Evolutionary conservation across 148 eudicot genomes (phyloP).

Genomic region (Tetragonia tetragonoides): DNA sequence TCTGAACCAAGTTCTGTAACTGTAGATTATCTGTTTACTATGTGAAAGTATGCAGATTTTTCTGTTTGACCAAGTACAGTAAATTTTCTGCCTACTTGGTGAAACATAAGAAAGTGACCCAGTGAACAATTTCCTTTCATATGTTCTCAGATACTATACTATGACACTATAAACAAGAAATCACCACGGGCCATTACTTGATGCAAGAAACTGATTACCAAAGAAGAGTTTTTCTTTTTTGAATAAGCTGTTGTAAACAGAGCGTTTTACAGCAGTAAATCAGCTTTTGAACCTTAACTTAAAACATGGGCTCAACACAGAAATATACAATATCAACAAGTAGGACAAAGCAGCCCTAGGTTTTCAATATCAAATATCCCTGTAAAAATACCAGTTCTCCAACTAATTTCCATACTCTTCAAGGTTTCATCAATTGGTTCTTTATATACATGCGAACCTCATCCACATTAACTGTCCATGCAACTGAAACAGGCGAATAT

Average conservation of each 20-base stretch:
- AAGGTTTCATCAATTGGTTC: constrained; percentile 60
- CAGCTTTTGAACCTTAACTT: not conserved
- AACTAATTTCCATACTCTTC: constrained; percentile 23
- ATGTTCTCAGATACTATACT: too few species aligned
- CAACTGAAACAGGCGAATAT: constrained; percentile 75
- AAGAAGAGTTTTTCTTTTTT: not conserved
- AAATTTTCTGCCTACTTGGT: too few species aligned
- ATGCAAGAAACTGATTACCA: not conserved
- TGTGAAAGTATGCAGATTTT: too few species aligned
- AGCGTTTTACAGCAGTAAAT: not conserved
- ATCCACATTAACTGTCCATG: constrained; percentile 78
- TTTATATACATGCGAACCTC: constrained; percentile 59
- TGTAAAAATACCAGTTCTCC: not conserved
- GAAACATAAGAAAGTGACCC: too few species aligned
- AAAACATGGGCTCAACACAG: not conserved
- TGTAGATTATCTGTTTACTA: too few species aligned
- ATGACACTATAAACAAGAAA: too few species aligned
- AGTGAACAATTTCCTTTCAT: too few species aligned
- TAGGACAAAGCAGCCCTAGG: not conserved
- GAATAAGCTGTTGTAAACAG: not conserved
- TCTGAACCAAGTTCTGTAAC: too few species aligned
- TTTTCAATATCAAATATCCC: not conserved
- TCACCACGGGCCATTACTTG: not conserved
- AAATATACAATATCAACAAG: constrained; percentile 12
- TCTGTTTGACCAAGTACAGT: too few species aligned